Base-by-base conservation (phyloP, 176 grass and related monocot species). In the Triticum timopheevii region DNA sequence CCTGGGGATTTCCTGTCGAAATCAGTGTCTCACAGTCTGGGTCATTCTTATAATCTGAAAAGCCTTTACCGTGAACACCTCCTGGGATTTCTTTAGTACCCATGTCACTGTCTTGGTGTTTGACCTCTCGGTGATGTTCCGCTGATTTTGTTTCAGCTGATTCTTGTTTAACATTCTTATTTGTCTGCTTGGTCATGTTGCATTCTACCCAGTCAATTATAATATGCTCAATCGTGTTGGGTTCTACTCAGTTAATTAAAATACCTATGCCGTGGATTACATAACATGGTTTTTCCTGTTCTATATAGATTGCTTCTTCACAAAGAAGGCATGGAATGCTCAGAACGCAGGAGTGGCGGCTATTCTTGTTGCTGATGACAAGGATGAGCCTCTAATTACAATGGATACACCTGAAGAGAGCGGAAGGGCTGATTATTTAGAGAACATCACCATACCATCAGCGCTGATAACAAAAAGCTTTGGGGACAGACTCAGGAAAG, bases 271-370 rank as follows among this genome's bases (percentile, higher is more conserved):
- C 9, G 12, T 35, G 2, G 35, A 78, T 83, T 39, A 12, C 49
- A 80, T 67, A 33, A 35, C 61, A 22, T 22, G 5, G 1, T 66
- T 63, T 76, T 45, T 20, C 31, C 70, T 79, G 2, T 39, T 63
- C 23, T 73, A 39, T 56, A 31, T 82, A 97, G 95, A 94, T 80
- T 94, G 95, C 78, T 97, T 91, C 89, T 97, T 97, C 47, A 91
- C 95, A 70, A 92, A 91, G 78, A 97, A 97, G 84, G 95, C 95
- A 82, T 97, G 92, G 92, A 82, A 97, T 77, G 90, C 95, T 47
- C 95, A 97, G 88, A 97, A 97, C 4, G 90, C 92, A 44, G 95
- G 95, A 59, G 95, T 91, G 4, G 95, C 92, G 0, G 92, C 95
- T 1, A 92, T 97, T 25, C 88, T 97, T 66, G 95, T 97, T 19